Conservation (phyloP, 805 yeast species). For the Dipodascopsis uninucleata region DNA sequence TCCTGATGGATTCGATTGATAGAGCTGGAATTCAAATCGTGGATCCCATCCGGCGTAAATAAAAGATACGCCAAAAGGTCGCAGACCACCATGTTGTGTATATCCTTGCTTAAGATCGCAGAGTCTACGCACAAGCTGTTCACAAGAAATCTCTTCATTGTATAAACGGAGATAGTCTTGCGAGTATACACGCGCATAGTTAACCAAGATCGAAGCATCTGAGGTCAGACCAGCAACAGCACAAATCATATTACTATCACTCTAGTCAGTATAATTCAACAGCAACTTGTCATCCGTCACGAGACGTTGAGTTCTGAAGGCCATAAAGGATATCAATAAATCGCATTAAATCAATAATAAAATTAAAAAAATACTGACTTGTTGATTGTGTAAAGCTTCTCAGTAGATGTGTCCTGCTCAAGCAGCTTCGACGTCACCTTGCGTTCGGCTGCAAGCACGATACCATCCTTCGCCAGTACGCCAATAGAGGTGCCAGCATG, state of each 20-base stretch:
- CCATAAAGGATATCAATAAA: too few species aligned
- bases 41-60: constrained; percentile 91
- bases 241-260: constrained; percentile 64
- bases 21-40: constrained; percentile 82
- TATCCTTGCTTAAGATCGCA: constrained; percentile 97
- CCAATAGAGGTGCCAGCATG: constrained; percentile 84
- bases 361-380: constrained; percentile 43
- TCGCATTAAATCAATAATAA: background rate
- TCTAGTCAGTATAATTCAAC: too few species aligned
- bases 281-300: too few species aligned
- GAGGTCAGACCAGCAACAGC: constrained; percentile 99
- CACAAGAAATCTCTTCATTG: constrained; percentile 92
- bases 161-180: constrained; percentile 82
- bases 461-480: constrained; percentile 74
- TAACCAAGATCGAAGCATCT: constrained; percentile 87
- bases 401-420: constrained; percentile 91
- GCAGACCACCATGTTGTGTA: constrained; percentile 96
- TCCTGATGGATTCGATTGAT: constrained; percentile 95
- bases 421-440: constrained; percentile 88
- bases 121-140: constrained; percentile 76
- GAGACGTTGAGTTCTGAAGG: too few species aligned
- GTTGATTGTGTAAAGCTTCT: constrained; percentile 81
- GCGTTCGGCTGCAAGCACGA: constrained; percentile 94
- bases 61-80: constrained; percentile 97
- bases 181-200: constrained; percentile 78